phyloP scores from a whole-genome alignment of 2,329 filamentous ascomycete species.

The Xylariaceae sp. region DNA sequence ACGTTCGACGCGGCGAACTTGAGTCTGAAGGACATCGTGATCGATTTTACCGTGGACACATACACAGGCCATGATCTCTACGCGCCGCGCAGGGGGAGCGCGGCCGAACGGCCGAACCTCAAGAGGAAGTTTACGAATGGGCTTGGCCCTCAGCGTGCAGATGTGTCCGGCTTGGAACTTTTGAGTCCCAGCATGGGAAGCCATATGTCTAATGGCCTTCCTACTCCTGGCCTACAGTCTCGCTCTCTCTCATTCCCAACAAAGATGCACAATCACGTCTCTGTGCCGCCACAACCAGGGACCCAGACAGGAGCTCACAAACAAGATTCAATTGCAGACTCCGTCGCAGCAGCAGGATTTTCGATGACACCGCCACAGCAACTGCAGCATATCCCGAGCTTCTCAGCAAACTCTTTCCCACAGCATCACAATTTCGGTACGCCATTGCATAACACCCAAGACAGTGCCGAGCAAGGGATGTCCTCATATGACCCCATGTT shows the following conservation, averaged over 20 bases:
- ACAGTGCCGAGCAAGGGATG: slow-evolving; percentile 25
- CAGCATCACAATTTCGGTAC: slow-evolving; percentile 41
- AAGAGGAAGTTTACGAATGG: slow-evolving; percentile 48
- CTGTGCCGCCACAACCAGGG: slow-evolving; percentile 35
- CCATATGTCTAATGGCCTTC: slow-evolving; percentile 27
- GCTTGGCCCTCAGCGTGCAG: slow-evolving; percentile 36
- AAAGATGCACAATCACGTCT: slow-evolving; percentile 32
- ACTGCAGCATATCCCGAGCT: slow-evolving; percentile 28
- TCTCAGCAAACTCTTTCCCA: slow-evolving; percentile 36
- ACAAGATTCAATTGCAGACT: slow-evolving; percentile 34
- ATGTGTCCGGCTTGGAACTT: slow-evolving; percentile 35
- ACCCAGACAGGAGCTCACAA: slow-evolving; percentile 30
- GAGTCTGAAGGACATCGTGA: slow-evolving; percentile 61
- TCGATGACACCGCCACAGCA: slow-evolving; percentile 27
- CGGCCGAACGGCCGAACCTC: slow-evolving; percentile 36
- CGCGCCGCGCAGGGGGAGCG: slow-evolving; percentile 34
- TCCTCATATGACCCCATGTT: slow-evolving; percentile 59
- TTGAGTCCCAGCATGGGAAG: slow-evolving; percentile 29
- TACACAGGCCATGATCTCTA: slow-evolving; percentile 49
- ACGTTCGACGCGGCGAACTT: slow-evolving; percentile 72
- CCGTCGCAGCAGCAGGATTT: slow-evolving; percentile 36
- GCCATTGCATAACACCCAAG: slow-evolving; percentile 31
- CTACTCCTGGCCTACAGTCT: slow-evolving; percentile 29
- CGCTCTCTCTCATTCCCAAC: slow-evolving; percentile 38
- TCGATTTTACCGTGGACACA: slow-evolving; percentile 57